These are phyloP conservation scores for Botrytis fragariae DNA, from an alignment of 2,329 filamentous ascomycete species.

Conservation along the genomic window DNA sequence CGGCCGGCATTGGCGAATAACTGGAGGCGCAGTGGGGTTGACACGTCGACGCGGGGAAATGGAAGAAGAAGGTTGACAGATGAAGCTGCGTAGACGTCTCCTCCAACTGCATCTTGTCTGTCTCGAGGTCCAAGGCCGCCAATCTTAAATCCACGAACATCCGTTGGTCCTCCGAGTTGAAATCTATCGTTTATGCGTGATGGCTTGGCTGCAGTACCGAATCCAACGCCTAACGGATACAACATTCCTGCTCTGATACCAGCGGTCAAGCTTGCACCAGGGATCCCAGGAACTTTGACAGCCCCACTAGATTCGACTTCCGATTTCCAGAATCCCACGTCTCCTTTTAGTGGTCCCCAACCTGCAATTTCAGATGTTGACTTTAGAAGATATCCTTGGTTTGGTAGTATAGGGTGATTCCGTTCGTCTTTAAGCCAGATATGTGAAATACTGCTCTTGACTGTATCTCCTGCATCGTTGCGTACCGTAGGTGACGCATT, in stretches of 20 bases:
- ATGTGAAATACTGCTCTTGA: conserved; percentile 85
- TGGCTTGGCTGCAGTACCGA: conserved; percentile 52
- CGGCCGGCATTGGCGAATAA: conserved; percentile 89
- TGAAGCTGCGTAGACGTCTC: conserved; percentile 87
- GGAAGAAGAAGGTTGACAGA: conserved; percentile 84
- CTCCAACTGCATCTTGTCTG: conserved; percentile 80
- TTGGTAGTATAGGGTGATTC: conserved; percentile 82
- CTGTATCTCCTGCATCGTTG: conserved; percentile 81
- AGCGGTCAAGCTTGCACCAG: conserved; percentile 70
- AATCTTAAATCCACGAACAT: conserved; percentile 89
- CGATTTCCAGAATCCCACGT: conserved; percentile 92
- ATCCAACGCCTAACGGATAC: conserved; percentile 72
- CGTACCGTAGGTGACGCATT: conserved; percentile 79
- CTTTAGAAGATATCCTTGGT: conserved; percentile 76
- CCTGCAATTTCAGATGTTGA: conserved; percentile 82
- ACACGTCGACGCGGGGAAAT: conserved; percentile 74
- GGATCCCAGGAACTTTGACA: conserved; percentile 64
- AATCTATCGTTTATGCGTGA: conserved; percentile 94
- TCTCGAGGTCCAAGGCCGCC: conserved; percentile 88
- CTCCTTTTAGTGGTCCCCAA: conserved; percentile 76
- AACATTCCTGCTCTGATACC: conserved; percentile 79
- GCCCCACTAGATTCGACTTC: conserved; percentile 80
- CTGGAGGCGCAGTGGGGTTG: conserved; percentile 83
- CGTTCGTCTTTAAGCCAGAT: conserved; percentile 76
- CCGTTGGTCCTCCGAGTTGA: conserved; percentile 88